Percentiles rank a stretch among this genome's conserved stretches.
Conservation (phyloP, 2,329 filamentous ascomycete genomes). For the Trichoderma sp. region DNA sequence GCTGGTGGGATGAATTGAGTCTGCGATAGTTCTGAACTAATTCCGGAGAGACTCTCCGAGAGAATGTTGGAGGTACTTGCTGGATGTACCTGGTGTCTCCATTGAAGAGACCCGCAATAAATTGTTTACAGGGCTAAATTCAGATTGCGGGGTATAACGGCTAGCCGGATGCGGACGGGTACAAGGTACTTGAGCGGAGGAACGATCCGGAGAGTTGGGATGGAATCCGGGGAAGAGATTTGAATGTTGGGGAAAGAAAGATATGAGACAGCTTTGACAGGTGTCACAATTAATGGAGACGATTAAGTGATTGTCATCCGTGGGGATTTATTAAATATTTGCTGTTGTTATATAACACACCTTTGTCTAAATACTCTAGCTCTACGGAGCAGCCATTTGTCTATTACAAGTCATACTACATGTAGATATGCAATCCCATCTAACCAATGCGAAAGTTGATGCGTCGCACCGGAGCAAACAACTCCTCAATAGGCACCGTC, state of each 20-base stretch:
- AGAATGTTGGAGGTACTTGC: neutral
- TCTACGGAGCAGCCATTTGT: neutral
- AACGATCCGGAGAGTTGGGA: neutral
- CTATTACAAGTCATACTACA: neutral
- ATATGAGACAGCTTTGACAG: neutral
- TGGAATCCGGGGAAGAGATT: neutral
- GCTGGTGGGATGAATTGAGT: neutral
- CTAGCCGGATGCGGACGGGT: neutral
- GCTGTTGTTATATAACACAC: neutral
- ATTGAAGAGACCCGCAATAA: neutral
- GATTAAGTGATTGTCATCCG: no score
- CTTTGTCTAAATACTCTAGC: neutral
- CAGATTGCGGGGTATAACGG: neutral
- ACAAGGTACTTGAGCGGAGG: neutral
- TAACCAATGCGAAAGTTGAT: constrained; percentile 16
- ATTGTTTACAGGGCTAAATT: neutral
- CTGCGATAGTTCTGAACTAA: neutral
- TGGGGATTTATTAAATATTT: neutral
- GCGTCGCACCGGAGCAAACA: constrained; percentile 9
- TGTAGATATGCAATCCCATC: neutral
- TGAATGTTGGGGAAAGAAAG: neutral
- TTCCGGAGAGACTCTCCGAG: neutral
- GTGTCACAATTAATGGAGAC: neutral
- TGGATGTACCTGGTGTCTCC: neutral
- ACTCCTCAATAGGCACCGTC: constrained; percentile 5